Evolutionary conservation across 768 basidiomycete species (phyloP).

Genomic region (Pleurotus tuber-regium): DNA sequence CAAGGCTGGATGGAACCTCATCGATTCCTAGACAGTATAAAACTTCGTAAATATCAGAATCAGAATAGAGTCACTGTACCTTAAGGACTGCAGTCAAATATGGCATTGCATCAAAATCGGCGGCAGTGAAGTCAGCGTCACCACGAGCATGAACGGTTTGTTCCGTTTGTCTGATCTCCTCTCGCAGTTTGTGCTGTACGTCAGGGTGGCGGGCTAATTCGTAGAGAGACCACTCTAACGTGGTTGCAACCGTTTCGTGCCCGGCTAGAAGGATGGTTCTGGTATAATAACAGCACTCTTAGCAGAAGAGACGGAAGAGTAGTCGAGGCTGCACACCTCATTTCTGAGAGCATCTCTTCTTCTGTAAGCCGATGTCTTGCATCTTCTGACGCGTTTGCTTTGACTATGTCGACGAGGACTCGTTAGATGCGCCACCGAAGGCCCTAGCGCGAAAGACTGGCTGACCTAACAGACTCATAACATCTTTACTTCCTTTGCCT

Average conservation of each 20-base stretch:
- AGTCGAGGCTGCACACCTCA: slow-evolving; percentile 18
- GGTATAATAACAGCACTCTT: too few relatives aligned
- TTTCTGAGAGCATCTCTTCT: slow-evolving; percentile 40
- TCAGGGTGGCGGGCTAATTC: slow-evolving; percentile 59
- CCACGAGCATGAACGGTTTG: slow-evolving; percentile 31
- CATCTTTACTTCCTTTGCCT: slow-evolving; percentile 49
- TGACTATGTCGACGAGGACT: slow-evolving; percentile 32
- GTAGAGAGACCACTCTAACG: slow-evolving; percentile 59
- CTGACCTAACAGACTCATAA: slow-evolving; percentile 11
- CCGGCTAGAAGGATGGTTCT: slow-evolving; percentile 47
- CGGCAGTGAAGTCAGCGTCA: slow-evolving; percentile 38
- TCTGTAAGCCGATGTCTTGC: slow-evolving; percentile 30
- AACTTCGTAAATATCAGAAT: background rate
- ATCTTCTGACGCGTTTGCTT: slow-evolving; percentile 42
- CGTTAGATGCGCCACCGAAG: background rate
- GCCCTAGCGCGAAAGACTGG: slow-evolving; percentile 14
- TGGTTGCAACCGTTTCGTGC: slow-evolving; percentile 62
- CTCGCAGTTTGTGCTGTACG: slow-evolving; percentile 58
- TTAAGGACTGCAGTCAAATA: slow-evolving; percentile 49
- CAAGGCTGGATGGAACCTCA: slow-evolving; percentile 42
- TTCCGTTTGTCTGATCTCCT: slow-evolving; percentile 49
- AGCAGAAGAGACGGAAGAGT: too few relatives aligned
- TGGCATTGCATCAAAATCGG: slow-evolving; percentile 50
- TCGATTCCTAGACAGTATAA: slow-evolving; percentile 38
- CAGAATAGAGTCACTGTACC: slow-evolving; percentile 20